Conservation (phyloP, 139 green algal genomes). For the Coelastrella sp. region DNA sequence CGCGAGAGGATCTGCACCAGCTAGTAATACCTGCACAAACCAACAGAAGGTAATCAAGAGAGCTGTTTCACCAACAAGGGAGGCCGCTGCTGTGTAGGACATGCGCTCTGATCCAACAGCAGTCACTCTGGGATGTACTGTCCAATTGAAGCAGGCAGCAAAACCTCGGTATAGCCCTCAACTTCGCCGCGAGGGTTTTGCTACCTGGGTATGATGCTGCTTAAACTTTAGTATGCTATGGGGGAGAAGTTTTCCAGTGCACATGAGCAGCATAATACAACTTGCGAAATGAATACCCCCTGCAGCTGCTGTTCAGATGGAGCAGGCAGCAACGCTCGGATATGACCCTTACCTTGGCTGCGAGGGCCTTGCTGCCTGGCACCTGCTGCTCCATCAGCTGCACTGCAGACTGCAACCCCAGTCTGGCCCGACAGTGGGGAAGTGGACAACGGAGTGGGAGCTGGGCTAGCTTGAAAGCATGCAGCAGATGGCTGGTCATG, state of each 20-base stretch:
- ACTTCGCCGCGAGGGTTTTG: no score
- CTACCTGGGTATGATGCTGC: no score
- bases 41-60: background rate
- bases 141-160: background rate
- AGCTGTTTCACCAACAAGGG: no score
- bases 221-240: no score
- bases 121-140: background rate
- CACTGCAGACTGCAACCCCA: conserved; percentile 5
- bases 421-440: conserved; percentile 2
- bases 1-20: background rate
- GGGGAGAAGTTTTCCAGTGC: no score
- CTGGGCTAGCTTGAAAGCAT: conserved; percentile 33
- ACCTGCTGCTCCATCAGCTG: conserved; percentile 45
- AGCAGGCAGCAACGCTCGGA: no score
- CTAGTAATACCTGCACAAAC: conserved; percentile 30
- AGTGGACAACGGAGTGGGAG: conserved; percentile 29
- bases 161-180: background rate
- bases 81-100: no score
- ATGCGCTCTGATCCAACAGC: background rate
- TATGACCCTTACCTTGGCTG: background rate
- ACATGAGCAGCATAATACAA: no score
- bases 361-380: conserved; percentile 24
- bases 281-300: no score
- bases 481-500: conserved; percentile 40
- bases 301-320: no score